Base-by-base conservation (phyloP, 2,329 filamentous ascomycete genomes). In the Didymella sp. region DNA sequence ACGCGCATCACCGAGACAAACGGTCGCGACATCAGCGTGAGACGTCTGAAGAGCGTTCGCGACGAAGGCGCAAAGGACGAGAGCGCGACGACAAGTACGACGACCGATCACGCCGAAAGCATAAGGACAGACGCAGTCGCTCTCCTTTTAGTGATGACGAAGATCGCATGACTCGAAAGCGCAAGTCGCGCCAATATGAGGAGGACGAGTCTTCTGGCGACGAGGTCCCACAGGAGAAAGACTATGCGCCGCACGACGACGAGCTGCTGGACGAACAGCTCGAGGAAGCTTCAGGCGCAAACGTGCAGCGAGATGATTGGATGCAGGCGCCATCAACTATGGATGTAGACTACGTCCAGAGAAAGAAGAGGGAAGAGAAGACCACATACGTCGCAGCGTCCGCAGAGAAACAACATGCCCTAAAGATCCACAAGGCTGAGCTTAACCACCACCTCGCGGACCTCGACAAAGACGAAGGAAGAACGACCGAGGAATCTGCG, bases 271-370 rank as follows among this genome's bases (percentile, higher is more conserved):
- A 81, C 51, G 69, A 76, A 30, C 73, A 76, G 56, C 70, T 78
- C 13, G 73, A 77, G 51, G 70, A 77, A 51, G 64, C 74, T 19
- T 69, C 71, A 17, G 61, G 67, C 60, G 63, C 75, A 71, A 57
- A 77, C 1, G 68, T 88, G 28, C 84, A 87, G 64, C 86, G 96
- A 61, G 95, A 98, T 75, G 86, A 89, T 0, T 99, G 96, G 93
- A 99, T 99, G 95, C 89, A 92, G 58, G 89, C 89, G 0, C 92
- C 94, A 0, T 91, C 90, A 0, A 87, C 89, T 0, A 78, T 96
- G 31, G 89, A 93, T 50, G 82, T 98, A 55, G 93, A 98, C 71
- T 96, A 96, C 73, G 83, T 92, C 47, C 85, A 90, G 70, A 82
- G 85, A 58, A 80, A 84, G 59, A 86, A 86, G 58, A 72, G 74